Conservation (phyloP, 345 rosid genomes). For the Citropsis articulata region DNA sequence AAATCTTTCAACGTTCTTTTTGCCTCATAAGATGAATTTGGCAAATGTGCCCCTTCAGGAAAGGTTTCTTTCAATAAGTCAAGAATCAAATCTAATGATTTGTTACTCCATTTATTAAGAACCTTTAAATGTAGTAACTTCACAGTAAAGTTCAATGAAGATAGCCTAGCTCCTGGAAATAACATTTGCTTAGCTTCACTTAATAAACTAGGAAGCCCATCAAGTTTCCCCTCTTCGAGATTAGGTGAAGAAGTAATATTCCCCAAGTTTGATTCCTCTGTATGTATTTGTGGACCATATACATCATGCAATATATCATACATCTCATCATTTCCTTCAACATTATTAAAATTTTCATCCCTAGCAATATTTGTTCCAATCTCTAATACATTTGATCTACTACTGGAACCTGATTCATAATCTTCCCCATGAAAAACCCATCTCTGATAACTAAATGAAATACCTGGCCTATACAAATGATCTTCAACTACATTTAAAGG, state of each 20-base stretch:
- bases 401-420: no score
- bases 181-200: neutral
- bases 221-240: neutral
- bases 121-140: no score
- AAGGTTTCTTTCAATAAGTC: no score
- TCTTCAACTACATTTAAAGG: neutral
- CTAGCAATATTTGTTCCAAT: neutral
- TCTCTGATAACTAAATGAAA: neutral
- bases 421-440: neutral
- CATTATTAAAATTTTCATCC: no score
- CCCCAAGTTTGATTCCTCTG: neutral
- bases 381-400: no score
- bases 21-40: no score
- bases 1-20: no score
- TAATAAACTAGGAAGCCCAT: no score
- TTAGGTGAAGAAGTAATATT: neutral
- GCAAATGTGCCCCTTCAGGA: no score
- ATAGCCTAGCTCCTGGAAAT: neutral
- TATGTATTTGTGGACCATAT: neutral
- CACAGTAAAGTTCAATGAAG: no score
- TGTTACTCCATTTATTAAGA: no score
- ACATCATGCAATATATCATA: neutral
- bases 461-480: neutral
- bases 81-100: no score
- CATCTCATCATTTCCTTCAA: neutral